Evolutionary conservation across 192 early-diverging fungal species (phyloP).

Genomic region (Umbelopsis sp.): DNA sequence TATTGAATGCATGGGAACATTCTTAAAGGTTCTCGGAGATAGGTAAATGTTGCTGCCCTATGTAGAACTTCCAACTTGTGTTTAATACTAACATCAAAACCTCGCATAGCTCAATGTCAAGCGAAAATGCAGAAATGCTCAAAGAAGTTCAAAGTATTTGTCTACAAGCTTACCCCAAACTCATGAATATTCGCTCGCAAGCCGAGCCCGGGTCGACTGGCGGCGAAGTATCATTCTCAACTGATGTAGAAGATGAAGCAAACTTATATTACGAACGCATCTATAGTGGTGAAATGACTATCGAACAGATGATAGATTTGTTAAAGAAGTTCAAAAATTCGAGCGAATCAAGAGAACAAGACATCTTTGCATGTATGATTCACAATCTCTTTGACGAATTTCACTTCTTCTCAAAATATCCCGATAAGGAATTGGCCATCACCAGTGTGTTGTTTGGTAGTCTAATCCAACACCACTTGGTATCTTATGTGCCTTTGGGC

Average conservation of each 20-base stretch:
- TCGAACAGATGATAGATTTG: constrained; percentile 84
- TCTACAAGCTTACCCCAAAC: constrained; percentile 54
- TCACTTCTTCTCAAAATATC: constrained; percentile 92
- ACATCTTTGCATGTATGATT: constrained; percentile 88
- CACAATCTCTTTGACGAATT: constrained; percentile 97
- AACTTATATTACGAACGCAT: constrained; percentile 77
- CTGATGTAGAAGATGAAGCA: constrained; percentile 77
- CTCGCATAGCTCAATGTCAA: constrained; percentile 52
- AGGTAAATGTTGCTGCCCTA: constrained; percentile 32
- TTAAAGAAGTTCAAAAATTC: constrained; percentile 84
- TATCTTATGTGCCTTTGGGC: constrained; percentile 78
- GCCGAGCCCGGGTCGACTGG: constrained; percentile 48
- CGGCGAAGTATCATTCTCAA: constrained; percentile 57
- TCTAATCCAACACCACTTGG: constrained; percentile 87
- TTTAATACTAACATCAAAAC: not conserved
- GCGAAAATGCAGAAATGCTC: constrained; percentile 61
- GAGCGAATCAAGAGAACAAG: constrained; percentile 70
- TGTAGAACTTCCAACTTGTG: not conserved
- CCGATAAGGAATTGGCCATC: constrained; percentile 86
- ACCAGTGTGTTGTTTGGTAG: constrained; percentile 91
- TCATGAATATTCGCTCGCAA: constrained; percentile 44
- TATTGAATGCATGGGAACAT: constrained; percentile 66
- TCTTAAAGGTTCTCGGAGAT: constrained; percentile 65
- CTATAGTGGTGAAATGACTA: constrained; percentile 77
- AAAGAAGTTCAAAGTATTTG: constrained; percentile 60